Base-by-base conservation (phyloP, 805 yeast genomes). In the Schwanniomyces pseudopolymorphus region DNA sequence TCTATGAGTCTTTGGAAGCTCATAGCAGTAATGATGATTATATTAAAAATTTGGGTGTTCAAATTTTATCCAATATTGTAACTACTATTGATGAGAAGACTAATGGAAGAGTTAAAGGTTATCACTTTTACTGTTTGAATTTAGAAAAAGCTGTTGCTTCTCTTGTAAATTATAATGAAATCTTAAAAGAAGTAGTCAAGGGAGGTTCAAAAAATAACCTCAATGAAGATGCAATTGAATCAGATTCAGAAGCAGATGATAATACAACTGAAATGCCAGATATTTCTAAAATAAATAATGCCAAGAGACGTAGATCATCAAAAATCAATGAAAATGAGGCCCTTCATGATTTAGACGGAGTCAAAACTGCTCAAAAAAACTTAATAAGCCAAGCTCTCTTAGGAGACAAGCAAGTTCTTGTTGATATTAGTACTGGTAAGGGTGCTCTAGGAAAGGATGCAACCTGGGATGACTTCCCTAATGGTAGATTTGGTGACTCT, bases 391-490 rank as follows among this genome's bases (percentile, higher is more conserved):
- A 57, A 33, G 64, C 69, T 11, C 47, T 60, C n/a, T 45, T 54
- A 25, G 55, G 57, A 13, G 70, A 63, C 28, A 79, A 80, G 53
- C 79, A 79, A 59, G 80, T 80, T 3, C 75, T 88, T 31, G 73
- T 88, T 33, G 89, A 90, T 5, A 89, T 89, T 35, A 85, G 94
- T 37, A 78, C 86, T 13, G 96, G 96, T 36, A 83, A 85, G 53
- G 96, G 96, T 33, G 79, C 85, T 2, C 60, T 89, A 22, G 96
- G 96, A 28, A 82, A 88, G 57, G 94, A 88, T 63, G 96, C 96
- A 3, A 87, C 91, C 1, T 91, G 98, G 98, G 98, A 91, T 72
- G 98, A 91, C 60, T 91, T 89, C 66, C 94, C 97, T 22, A 89
- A 91, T 66, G 96, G 97, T 61, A 79, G 98, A 70, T 89, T 89